Evolutionary conservation across 2,329 filamentous ascomycete genomes (phyloP).

Genomic region (Fusarium falciforme): DNA sequence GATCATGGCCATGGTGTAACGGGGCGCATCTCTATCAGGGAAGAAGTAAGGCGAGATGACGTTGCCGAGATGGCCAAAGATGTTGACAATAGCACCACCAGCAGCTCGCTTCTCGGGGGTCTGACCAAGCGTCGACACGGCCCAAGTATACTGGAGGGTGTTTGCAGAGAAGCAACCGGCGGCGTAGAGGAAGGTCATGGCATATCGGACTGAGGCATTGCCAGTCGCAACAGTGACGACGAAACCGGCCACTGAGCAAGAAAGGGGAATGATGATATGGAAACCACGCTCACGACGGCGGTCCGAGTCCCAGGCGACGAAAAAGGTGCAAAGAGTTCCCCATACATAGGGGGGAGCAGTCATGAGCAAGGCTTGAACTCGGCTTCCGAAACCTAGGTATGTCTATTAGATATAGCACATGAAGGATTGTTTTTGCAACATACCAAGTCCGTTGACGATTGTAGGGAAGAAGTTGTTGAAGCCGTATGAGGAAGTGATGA

Average conservation of each 20-base stretch:
- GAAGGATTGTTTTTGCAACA: rapidly evolving
- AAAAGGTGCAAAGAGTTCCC: conserved; percentile 65
- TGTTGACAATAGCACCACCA: conserved; percentile 51
- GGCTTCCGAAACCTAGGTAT: conserved; percentile 54
- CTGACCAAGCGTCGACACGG: conserved; percentile 46
- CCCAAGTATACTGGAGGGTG: conserved; percentile 51
- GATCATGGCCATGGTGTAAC: conserved; percentile 46
- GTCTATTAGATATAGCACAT: background rate
- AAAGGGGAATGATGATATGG: conserved; percentile 68
- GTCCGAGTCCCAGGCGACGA: conserved; percentile 71
- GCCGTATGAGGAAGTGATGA: conserved; percentile 42
- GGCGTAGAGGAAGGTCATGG: conserved; percentile 38
- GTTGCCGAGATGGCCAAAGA: conserved; percentile 52
- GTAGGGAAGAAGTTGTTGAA: conserved; percentile 54
- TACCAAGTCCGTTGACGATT: conserved; percentile 68
- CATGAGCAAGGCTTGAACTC: conserved; percentile 63
- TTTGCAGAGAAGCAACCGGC: conserved; percentile 46
- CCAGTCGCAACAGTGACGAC: conserved; percentile 69
- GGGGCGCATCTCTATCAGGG: conserved; percentile 40
- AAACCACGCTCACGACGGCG: conserved; percentile 70
- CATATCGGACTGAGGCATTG: conserved; percentile 33
- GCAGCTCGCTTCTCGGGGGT: conserved; percentile 54
- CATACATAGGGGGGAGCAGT: conserved; percentile 69
- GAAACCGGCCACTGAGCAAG: conserved; percentile 66
- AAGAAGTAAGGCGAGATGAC: conserved; percentile 57